Evolutionary conservation across 768 basidiomycete species (phyloP).

Genomic region (Tylopilus plumbeoviolaceoides): DNA sequence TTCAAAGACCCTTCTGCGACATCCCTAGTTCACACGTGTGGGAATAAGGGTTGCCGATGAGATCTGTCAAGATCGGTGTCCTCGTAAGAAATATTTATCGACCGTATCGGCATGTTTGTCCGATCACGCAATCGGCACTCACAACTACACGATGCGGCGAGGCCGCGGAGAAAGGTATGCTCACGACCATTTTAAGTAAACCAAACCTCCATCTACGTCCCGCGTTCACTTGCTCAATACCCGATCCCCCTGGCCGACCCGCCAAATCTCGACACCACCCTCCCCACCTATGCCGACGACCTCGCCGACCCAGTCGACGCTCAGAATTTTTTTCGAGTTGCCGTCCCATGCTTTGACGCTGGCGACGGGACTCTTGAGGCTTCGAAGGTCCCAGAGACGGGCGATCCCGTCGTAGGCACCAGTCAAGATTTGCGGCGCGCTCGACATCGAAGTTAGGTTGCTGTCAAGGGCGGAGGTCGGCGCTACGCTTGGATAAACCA

Average conservation of each 20-base stretch:
- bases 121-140: no score
- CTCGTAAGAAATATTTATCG: no score
- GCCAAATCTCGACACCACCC: slow-evolving; percentile 64
- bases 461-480: neutral
- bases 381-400: slow-evolving; percentile 75
- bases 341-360: slow-evolving; percentile 58
- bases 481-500: slow-evolving; percentile 30
- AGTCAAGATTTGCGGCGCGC: slow-evolving; percentile 53
- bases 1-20: no score
- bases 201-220: no score
- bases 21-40: no score
- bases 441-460: no score
- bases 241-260: slow-evolving; percentile 35
- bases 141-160: no score
- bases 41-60: no score
- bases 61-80: no score
- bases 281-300: slow-evolving; percentile 60
- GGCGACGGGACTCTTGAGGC: slow-evolving; percentile 58
- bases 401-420: slow-evolving; percentile 79
- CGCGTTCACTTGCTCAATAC: neutral
- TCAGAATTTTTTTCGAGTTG: slow-evolving; percentile 48
- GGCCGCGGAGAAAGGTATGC: no score
- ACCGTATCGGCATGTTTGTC: no score
- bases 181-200: no score
- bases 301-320: slow-evolving; percentile 54